Conservation (phyloP, 805 yeast species). For the Schizosaccharomyces osmophilus region DNA sequence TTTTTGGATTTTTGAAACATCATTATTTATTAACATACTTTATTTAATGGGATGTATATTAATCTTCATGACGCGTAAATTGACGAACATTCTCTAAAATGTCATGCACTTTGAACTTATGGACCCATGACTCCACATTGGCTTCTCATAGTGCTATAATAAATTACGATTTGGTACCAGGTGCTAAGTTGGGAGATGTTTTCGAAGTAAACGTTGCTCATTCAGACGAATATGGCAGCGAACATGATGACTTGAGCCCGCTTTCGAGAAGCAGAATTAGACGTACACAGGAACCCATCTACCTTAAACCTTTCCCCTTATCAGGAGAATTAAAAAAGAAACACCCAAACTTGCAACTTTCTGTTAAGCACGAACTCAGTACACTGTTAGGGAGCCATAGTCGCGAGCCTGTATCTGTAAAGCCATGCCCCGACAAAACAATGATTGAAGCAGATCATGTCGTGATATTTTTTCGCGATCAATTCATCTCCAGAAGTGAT, state of each 20-base stretch:
- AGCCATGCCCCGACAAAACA: not conserved
- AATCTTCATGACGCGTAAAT: no score
- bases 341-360: not conserved
- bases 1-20: no score
- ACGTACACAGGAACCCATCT: not conserved
- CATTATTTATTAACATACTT: no score
- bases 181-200: not conserved
- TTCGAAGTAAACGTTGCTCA: not conserved
- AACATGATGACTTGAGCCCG: not conserved
- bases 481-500: slow-evolving; percentile 48
- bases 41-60: no score
- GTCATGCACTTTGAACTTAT: not conserved
- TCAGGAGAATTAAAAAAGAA: not conserved
- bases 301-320: not conserved
- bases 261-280: not conserved
- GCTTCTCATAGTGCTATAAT: not conserved
- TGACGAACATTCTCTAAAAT: not conserved
- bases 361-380: not conserved
- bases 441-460: slow-evolving; percentile 36
- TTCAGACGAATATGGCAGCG: not conserved
- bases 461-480: slow-evolving; percentile 45
- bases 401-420: not conserved
- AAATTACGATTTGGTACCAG: not conserved
- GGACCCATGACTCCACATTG: not conserved
- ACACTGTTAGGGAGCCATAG: not conserved